A percentile compares a stretch with the other conserved stretches of the same genome.
These are phyloP conservation scores for Erodium maritimum DNA, from an alignment of 345 rosid genomes.

Conservation along the genomic window DNA sequence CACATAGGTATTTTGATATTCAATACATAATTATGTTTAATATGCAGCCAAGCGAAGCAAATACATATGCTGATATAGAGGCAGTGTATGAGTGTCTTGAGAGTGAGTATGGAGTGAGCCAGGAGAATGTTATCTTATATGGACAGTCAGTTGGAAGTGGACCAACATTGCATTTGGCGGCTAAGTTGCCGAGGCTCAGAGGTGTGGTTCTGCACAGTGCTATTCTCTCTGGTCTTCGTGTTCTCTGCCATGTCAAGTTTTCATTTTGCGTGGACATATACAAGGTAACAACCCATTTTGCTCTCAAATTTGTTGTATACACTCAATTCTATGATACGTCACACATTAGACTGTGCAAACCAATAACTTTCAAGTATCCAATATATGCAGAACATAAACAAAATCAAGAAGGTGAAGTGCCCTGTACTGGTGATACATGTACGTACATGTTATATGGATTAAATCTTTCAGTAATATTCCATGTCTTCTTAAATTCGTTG, in stretches of 20 bases:
- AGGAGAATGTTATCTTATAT: conserved; percentile 82
- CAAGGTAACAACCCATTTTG: conserved; percentile 27
- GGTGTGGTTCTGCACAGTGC: conserved; percentile 97
- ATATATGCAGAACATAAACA: conserved; percentile 59
- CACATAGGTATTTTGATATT: no score
- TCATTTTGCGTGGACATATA: conserved; percentile 83
- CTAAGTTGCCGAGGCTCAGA: conserved; percentile 88
- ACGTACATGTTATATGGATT: conserved; percentile 15
- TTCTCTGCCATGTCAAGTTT: conserved; percentile 89
- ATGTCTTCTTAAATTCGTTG: neutral
- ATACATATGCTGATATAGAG: conserved; percentile 95
- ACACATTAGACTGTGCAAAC: neutral
- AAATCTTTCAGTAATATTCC: neutral
- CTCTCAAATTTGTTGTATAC: neutral
- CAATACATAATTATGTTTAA: no score
- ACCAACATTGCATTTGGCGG: conserved; percentile 89
- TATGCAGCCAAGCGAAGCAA: conserved; percentile 79
- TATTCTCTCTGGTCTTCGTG: conserved; percentile 98
- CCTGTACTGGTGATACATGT: conserved; percentile 96
- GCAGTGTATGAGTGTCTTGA: conserved; percentile 88
- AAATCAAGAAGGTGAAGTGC: conserved; percentile 76
- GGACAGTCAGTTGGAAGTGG: conserved; percentile 57
- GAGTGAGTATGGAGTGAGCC: conserved; percentile 83
- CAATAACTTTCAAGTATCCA: neutral
- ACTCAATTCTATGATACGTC: neutral